Evolutionary conservation across 2,329 filamentous ascomycete genomes (phyloP).

Genomic region (Incumbomyces lentus): DNA sequence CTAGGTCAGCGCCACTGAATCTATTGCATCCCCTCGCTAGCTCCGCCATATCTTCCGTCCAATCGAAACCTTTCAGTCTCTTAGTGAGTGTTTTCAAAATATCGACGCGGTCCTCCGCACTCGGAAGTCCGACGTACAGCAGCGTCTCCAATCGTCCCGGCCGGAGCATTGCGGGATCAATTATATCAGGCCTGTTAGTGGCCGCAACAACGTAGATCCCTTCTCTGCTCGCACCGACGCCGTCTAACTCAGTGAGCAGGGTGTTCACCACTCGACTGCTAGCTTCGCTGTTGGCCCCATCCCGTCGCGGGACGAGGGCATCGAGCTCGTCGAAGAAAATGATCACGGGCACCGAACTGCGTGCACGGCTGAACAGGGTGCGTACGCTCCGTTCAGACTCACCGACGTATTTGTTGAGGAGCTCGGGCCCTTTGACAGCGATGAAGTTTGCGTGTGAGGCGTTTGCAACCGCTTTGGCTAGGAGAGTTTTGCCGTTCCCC

Average conservation of each 20-base stretch:
- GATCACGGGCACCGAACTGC: slow-evolving; percentile 79
- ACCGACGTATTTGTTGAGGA: slow-evolving; percentile 95
- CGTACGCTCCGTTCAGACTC: slow-evolving; percentile 89
- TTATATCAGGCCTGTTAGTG: slow-evolving; percentile 91
- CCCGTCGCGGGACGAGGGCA: slow-evolving; percentile 75
- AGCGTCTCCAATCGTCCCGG: slow-evolving; percentile 79
- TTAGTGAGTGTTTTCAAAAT: slow-evolving; percentile 62
- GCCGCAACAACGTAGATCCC: slow-evolving; percentile 93
- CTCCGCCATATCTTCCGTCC: slow-evolving; percentile 45
- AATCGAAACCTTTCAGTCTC: slow-evolving; percentile 40
- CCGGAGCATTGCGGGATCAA: slow-evolving; percentile 87
- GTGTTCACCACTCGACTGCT: slow-evolving; percentile 88
- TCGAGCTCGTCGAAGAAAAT: slow-evolving; percentile 98
- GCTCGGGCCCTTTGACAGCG: slow-evolving; percentile 88
- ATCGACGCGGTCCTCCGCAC: slow-evolving; percentile 66
- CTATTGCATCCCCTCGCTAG: slow-evolving; percentile 65
- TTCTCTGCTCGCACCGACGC: slow-evolving; percentile 59
- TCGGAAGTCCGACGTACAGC: slow-evolving; percentile 83
- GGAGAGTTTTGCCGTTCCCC: slow-evolving; percentile 89
- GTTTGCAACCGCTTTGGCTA: slow-evolving; percentile 92
- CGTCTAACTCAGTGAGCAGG: slow-evolving; percentile 86
- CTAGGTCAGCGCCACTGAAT: slow-evolving; percentile 64
- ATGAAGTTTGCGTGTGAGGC: slow-evolving; percentile 97
- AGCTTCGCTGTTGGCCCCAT: slow-evolving; percentile 68
- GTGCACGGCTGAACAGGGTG: slow-evolving; percentile 80